Evolutionary conservation across 345 rosid genomes (phyloP), one percentile per base, ranked within the genome.

Genomic region (Erucastrum elatum): DNA sequence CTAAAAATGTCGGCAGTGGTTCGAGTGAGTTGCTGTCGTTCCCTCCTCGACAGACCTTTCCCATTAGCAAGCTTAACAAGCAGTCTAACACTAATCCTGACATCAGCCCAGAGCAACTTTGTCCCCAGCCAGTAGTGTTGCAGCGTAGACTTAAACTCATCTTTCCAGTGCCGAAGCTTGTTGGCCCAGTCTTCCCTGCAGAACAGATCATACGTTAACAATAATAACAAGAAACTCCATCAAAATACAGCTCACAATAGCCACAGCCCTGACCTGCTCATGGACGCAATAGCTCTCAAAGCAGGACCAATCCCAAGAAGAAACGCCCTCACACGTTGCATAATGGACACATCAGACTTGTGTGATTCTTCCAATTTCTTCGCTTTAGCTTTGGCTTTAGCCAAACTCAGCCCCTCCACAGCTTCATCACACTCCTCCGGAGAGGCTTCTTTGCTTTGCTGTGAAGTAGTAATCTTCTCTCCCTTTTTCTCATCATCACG

Each of bases 341-440:
- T 31, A 53, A 87, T 13, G 8, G 94, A 76, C 58, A 83, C 81
- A 69, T 83, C 84, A 78, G 83, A 81, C 68, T 87, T 90, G 34
- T 85, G 87, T 16, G 88, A 82, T 68, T 92, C 94, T 75, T 87
- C 92, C 79, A 80, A 29, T 82, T 92, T 87, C 82, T 88, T 89
- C 51, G 94, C 96, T 80, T 94, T 92, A 26, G 94, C 98, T 82
- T 90, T 94, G 13, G 97, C 98, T 85, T 92, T 92, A 41, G 77
- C 96, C 63, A 90, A 79, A 79, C 86, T 92, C 75, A 94, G 75
- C 34, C 90, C 97, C 87, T 92, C 97, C 68, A 94, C 92, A 15
- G 98, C 98, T 84, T 90, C 91, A 87, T 94, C 98, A 81, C 98
- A 94, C 53, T 94, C 96, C 85, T 92, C 96, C 0, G 98, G 92